These are phyloP conservation scores for Fusarium gaditjirri DNA, from an alignment of 2,329 filamentous ascomycete genomes.

Conservation along the genomic window DNA sequence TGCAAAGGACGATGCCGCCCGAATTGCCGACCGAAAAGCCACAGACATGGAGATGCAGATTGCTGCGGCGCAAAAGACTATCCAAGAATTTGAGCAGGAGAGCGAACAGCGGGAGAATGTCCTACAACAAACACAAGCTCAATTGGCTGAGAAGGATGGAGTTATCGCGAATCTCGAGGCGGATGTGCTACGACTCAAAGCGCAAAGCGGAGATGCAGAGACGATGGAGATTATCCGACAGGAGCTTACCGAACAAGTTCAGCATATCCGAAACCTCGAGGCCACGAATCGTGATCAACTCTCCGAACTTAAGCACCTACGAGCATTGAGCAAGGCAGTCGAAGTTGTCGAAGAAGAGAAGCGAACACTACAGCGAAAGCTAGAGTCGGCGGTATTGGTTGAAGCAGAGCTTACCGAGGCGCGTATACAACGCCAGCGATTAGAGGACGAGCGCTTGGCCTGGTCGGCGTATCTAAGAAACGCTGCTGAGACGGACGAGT, in stretches of 20 bases:
- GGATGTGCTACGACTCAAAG: constrained; percentile 84
- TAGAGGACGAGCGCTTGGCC: constrained; percentile 87
- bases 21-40: constrained; percentile 65
- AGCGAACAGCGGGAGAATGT: constrained; percentile 64
- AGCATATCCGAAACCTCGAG: constrained; percentile 89
- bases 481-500: constrained; percentile 68
- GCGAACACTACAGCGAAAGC: constrained; percentile 78
- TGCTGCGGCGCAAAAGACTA: constrained; percentile 56
- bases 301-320: constrained; percentile 81
- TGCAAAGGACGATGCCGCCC: constrained; percentile 75
- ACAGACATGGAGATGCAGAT: constrained; percentile 66
- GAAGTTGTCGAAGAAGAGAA: constrained; percentile 97
- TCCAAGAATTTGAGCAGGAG: constrained; percentile 71
- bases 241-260: constrained; percentile 90
- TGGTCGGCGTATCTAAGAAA: constrained; percentile 89
- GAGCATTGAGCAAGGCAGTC: constrained; percentile 85
- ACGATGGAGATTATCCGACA: constrained; percentile 86
- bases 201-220: constrained; percentile 86
- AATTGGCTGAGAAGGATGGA: constrained; percentile 74
- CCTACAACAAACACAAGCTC: constrained; percentile 71
- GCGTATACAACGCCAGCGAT: constrained; percentile 81
- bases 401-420: constrained; percentile 83
- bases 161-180: constrained; percentile 81
- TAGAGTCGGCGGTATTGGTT: constrained; percentile 78
- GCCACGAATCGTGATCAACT: constrained; percentile 81